These are phyloP conservation scores for Ophiostoma piceae DNA, from an alignment of 2,329 filamentous ascomycete species.

Conservation along the genomic window DNA sequence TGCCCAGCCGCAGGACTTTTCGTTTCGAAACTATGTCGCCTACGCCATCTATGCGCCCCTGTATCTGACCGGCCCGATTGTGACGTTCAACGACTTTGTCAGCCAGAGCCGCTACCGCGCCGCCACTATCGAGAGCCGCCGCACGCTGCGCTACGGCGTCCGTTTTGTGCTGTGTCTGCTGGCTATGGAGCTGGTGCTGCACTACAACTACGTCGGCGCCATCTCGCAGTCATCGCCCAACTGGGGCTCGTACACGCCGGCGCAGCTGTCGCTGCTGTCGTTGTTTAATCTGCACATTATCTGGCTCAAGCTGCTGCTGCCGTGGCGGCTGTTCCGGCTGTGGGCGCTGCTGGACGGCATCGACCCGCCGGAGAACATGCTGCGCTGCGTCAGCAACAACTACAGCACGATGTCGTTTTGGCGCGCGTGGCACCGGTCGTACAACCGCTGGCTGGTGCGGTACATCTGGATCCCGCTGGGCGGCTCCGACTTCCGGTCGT, in stretches of 20 bases:
- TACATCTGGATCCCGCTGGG: slow-evolving; percentile 93
- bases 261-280: slow-evolving; percentile 82
- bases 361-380: slow-evolving; percentile 96
- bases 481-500: slow-evolving; percentile 52
- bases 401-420: slow-evolving; percentile 88
- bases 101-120: slow-evolving; percentile 72
- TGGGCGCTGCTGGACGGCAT: slow-evolving; percentile 88
- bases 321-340: slow-evolving; percentile 98
- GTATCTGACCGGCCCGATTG: slow-evolving; percentile 85
- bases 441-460: slow-evolving; percentile 88
- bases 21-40: slow-evolving; percentile 79
- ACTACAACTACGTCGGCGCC: slow-evolving; percentile 89
- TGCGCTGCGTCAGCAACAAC: slow-evolving; percentile 92
- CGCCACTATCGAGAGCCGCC: slow-evolving; percentile 61
- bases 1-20: slow-evolving; percentile 65
- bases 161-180: slow-evolving; percentile 77
- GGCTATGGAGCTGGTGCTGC: slow-evolving; percentile 84
- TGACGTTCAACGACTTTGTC: slow-evolving; percentile 98
- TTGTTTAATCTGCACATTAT: slow-evolving; percentile 97
- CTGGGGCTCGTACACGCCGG: slow-evolving; percentile 79
- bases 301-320: slow-evolving; percentile 93
- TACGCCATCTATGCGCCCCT: slow-evolving; percentile 89
- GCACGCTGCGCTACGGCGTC: slow-evolving; percentile 74
- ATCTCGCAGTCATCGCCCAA: slow-evolving; percentile 75
- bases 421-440: slow-evolving; percentile 92